Evolutionary conservation across 177 flowering plant genomes (phyloP).

Genomic region (Vitis hybrid): DNA sequence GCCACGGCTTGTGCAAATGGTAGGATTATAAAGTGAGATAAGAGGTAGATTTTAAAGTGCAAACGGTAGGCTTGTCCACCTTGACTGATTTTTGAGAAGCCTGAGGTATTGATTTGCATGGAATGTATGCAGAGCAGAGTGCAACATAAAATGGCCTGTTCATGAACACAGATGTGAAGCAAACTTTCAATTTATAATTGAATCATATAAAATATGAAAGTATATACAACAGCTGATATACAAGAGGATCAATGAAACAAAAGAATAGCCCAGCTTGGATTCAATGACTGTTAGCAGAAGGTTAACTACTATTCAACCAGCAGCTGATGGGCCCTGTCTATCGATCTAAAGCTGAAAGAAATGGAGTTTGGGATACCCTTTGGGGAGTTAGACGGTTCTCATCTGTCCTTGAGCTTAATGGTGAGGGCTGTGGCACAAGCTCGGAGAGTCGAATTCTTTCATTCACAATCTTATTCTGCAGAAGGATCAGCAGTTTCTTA

Average conservation of each 20-base stretch:
- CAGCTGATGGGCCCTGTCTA: conserved; percentile 9
- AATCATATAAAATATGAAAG: not conserved
- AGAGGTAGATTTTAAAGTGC: too few relatives aligned
- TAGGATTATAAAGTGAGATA: too few relatives aligned
- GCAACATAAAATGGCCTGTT: too few relatives aligned
- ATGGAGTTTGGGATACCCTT: conserved; percentile 36
- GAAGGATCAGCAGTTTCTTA: conserved; percentile 1
- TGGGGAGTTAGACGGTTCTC: conserved; percentile 34
- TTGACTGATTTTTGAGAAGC: too few relatives aligned
- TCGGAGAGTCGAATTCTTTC: conserved; percentile 58
- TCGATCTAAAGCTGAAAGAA: conserved; percentile 52
- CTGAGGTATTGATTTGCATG: too few relatives aligned
- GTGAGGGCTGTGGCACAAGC: conserved; percentile 51
- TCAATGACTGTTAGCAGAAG: conserved; percentile 18
- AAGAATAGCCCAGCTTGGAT: conserved; percentile 8
- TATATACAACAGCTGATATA: not conserved
- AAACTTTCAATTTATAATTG: not conserved
- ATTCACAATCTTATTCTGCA: conserved; percentile 49
- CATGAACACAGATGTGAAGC: not conserved
- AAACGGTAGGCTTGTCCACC: too few relatives aligned
- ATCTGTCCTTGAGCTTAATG: conserved; percentile 36
- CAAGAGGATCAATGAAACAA: not conserved
- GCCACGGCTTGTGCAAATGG: too few relatives aligned
- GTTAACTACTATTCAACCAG: conserved; percentile 8
- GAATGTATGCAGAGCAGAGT: too few relatives aligned